Conservation (phyloP, 108 stramenopile species). For the Bacterosira constricta region DNA sequence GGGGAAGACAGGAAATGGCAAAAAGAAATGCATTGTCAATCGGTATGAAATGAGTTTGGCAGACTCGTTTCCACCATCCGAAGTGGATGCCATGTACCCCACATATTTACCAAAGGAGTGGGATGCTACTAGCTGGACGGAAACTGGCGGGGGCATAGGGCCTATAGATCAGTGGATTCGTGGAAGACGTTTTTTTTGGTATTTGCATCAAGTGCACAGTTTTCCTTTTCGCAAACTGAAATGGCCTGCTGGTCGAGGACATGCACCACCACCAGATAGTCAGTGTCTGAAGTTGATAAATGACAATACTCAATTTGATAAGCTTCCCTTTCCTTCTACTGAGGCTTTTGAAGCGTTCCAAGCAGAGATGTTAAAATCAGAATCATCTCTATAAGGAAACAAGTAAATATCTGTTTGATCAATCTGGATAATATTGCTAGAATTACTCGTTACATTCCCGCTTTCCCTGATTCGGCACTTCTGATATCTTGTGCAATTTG, state of each 20-base stretch:
- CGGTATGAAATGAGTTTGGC: not conserved
- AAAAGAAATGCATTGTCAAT: constrained; percentile 8
- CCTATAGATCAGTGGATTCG: not conserved
- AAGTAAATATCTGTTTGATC: too few species aligned
- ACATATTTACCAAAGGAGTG: not conserved
- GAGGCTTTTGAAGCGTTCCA: not conserved
- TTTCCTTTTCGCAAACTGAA: not conserved
- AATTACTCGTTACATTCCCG: too few species aligned
- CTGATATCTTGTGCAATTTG: too few species aligned
- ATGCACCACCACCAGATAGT: not conserved
- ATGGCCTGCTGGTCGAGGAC: not conserved
- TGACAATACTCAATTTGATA: not conserved
- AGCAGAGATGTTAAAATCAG: too few species aligned
- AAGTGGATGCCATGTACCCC: not conserved
- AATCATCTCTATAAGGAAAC: too few species aligned
- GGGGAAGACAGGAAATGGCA: not conserved
- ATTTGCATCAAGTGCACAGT: not conserved
- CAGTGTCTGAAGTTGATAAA: not conserved
- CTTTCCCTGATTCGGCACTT: too few species aligned
- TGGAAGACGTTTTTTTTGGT: not conserved
- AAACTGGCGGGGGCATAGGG: not conserved
- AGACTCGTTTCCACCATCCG: not conserved
- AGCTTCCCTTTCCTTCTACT: not conserved
- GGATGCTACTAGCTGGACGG: not conserved
- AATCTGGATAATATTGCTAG: too few species aligned